phyloP scores from a whole-genome alignment of 441 rosid genomes.

The Omphalea diandra region DNA sequence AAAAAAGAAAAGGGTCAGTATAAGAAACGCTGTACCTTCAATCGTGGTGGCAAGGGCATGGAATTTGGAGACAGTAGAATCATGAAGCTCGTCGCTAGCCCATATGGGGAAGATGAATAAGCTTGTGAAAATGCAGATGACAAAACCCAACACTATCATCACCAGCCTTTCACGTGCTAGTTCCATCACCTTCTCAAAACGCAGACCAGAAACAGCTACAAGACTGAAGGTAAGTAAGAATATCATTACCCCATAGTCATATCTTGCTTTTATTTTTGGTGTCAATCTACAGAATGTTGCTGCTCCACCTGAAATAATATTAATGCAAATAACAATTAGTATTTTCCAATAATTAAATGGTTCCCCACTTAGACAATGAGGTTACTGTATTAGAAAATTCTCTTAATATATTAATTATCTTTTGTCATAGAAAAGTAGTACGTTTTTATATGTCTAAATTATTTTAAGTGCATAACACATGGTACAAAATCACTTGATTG shows the following conservation, averaged over 20 bases:
- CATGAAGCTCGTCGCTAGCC: slow-evolving; percentile 86
- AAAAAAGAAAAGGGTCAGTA: no score
- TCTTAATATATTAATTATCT: no score
- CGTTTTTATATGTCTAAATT: no score
- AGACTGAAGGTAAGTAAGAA: slow-evolving; percentile 80
- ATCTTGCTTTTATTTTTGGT: slow-evolving; percentile 54
- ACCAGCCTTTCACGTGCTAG: slow-evolving; percentile 58
- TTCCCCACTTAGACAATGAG: no score
- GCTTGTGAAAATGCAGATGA: slow-evolving; percentile 52
- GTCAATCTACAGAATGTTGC: slow-evolving; percentile 57
- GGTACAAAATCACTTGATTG: no score
- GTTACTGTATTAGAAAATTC: no score
- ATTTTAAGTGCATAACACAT: neutral
- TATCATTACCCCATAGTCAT: slow-evolving; percentile 73
- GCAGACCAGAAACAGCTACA: slow-evolving; percentile 61
- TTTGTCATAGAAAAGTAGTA: no score
- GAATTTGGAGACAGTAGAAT: slow-evolving; percentile 45
- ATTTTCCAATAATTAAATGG: no score
- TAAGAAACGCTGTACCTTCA: slow-evolving; percentile 71
- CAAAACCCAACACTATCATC: slow-evolving; percentile 59
- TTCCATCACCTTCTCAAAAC: slow-evolving; percentile 36
- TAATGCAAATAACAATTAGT: no score
- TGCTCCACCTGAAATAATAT: slow-evolving; percentile 46
- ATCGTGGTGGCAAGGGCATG: slow-evolving; percentile 52
- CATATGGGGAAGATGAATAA: slow-evolving; percentile 69